phyloP scores from a whole-genome alignment of 2,329 filamentous ascomycete species.

The Pseudogymnoascus sp. region DNA sequence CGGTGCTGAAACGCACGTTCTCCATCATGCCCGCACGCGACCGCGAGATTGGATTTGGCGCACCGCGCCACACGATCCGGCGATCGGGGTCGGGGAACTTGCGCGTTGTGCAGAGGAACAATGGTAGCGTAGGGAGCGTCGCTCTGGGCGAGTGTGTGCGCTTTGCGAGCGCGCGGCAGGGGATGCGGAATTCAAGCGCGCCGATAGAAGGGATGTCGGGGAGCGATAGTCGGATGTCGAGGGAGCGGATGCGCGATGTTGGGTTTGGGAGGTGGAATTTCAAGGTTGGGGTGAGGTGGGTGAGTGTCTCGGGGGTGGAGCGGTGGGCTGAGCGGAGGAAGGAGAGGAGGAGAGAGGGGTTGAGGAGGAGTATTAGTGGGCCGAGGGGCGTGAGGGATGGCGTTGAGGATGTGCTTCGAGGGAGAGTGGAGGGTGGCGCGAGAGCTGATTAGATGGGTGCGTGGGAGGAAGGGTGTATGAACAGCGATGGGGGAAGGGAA shows the following conservation, averaged over 20 bases:
- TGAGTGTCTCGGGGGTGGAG: constrained; percentile 42
- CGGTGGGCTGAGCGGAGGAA: constrained; percentile 50
- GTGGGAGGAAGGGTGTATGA: not conserved
- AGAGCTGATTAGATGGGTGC: not conserved
- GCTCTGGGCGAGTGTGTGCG: constrained; percentile 14
- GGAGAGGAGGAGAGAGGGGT: constrained; percentile 50
- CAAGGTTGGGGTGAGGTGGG: constrained; percentile 36
- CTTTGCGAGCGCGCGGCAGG: constrained; percentile 7
- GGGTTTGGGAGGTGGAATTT: constrained; percentile 26
- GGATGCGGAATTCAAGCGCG: constrained; percentile 2
- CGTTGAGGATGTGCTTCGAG: constrained; percentile 26
- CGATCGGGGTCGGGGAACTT: constrained; percentile 53
- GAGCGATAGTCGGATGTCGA: not conserved
- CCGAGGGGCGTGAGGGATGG: constrained; percentile 36
- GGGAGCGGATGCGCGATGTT: constrained; percentile 20
- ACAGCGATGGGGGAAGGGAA: not conserved
- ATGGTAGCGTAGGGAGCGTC: constrained; percentile 26
- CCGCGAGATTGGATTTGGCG: constrained; percentile 11
- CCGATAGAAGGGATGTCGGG: not conserved
- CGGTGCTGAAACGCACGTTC: constrained; percentile 43
- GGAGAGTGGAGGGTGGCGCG: constrained; percentile 1
- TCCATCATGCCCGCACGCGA: constrained; percentile 48
- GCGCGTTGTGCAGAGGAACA: constrained; percentile 48
- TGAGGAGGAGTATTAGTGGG: constrained; percentile 52
- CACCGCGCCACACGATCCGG: constrained; percentile 47